Evolutionary conservation across 495 filamentous ascomycete genomes (phyloP).

Genomic region (Podospora conica): DNA sequence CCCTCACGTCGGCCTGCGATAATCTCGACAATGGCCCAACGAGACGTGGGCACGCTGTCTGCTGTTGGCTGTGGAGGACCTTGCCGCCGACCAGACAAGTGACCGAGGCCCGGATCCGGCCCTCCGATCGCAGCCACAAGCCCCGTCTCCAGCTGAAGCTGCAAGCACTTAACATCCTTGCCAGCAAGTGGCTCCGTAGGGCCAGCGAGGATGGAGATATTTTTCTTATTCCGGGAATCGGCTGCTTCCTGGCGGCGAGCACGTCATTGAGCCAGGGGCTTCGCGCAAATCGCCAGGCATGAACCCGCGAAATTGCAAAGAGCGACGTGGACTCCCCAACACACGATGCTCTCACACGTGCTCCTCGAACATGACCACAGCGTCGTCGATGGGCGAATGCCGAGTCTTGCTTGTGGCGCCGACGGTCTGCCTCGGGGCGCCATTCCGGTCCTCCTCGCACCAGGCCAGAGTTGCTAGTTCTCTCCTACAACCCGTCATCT

Average conservation of each 20-base stretch:
- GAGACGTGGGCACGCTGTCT: not conserved
- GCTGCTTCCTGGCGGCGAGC: not conserved
- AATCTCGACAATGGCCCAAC: not conserved
- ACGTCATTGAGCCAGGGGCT: constrained; percentile 7
- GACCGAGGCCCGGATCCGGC: not conserved
- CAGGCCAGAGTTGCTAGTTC: too few species aligned
- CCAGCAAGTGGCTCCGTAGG: constrained; percentile 7
- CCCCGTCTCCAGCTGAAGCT: constrained; percentile 13
- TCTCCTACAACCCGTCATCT: not conserved
- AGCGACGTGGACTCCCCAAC: not conserved
- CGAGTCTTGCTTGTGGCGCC: not conserved
- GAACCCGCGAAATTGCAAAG: not conserved
- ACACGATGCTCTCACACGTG: not conserved
- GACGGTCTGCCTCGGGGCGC: not conserved
- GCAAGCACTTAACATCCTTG: constrained; percentile 27
- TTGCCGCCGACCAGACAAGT: not conserved
- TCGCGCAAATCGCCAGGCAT: constrained; percentile 7
- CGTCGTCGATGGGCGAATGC: too few species aligned
- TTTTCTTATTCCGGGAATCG: constrained; percentile 5
- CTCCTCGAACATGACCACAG: not conserved
- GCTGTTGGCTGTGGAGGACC: not conserved
- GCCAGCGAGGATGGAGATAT: constrained; percentile 3
- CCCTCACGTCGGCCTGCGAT: not conserved
- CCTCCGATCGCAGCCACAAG: not conserved
- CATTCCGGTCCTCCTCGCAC: not conserved